Conservation (phyloP, 441 rosid species). For the Mallotus repandus region DNA sequence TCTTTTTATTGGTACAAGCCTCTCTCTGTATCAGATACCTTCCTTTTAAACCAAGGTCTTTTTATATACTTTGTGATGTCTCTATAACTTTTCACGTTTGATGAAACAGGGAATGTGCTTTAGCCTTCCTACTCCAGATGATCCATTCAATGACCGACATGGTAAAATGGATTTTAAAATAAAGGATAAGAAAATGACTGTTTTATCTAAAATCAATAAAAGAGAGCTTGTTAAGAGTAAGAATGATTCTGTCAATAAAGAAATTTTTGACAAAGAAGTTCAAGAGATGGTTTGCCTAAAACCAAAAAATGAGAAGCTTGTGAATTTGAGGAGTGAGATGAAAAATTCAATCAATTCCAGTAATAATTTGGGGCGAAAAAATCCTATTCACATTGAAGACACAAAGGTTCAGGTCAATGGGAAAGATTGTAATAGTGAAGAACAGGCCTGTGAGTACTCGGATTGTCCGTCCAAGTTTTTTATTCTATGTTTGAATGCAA, state of each 20-base stretch:
- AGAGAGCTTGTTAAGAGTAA: conserved; percentile 22
- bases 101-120: conserved; percentile 84
- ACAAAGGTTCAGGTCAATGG: conserved; percentile 20
- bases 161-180: conserved; percentile 37
- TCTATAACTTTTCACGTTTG: conserved; percentile 7
- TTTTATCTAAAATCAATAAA: conserved; percentile 5
- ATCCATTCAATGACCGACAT: conserved; percentile 69
- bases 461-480: conserved; percentile 62
- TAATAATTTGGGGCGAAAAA: conserved; percentile 14
- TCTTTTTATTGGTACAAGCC: background rate
- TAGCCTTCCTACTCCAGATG: conserved; percentile 76
- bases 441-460: conserved; percentile 28
- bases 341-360: conserved; percentile 22
- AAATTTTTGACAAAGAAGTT: conserved; percentile 8
- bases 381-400: conserved; percentile 8
- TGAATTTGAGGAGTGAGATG: conserved; percentile 21
- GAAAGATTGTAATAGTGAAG: conserved; percentile 21
- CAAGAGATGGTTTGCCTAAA: conserved; percentile 18
- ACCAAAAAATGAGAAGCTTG: conserved; percentile 15
- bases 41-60: background rate
- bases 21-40: background rate
- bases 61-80: background rate
- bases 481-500: conserved; percentile 49
- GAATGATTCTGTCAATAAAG: conserved; percentile 22
- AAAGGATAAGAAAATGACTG: conserved; percentile 31